A percentile compares a stretch with the other conserved stretches of the same genome.
These are phyloP conservation scores for Hebeloma cylindrosporum DNA, from an alignment of 768 basidiomycete genomes.

Conservation along the genomic window DNA sequence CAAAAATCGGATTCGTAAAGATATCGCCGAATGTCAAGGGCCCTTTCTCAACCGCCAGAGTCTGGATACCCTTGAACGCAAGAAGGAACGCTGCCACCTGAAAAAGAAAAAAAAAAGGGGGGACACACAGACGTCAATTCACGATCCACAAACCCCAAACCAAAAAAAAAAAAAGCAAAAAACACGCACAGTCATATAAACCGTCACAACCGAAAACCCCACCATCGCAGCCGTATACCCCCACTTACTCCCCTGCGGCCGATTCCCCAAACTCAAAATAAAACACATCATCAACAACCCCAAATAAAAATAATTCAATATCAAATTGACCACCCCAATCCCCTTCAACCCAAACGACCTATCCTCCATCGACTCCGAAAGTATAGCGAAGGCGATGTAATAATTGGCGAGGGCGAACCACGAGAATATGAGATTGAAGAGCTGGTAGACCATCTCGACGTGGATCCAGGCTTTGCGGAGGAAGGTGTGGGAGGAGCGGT, in stretches of 20 bases:
- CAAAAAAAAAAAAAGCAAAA: conserved; percentile 2
- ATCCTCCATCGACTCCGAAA: conserved; percentile 75
- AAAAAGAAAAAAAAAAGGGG: not conserved
- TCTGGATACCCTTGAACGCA: conserved; percentile 76
- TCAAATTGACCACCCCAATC: conserved; percentile 71
- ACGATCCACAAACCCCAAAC: too few relatives aligned
- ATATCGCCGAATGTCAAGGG: conserved; percentile 56
- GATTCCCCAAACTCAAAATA: conserved; percentile 83
- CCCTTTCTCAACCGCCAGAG: conserved; percentile 48
- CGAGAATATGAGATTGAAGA: conserved; percentile 88
- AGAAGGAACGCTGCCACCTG: conserved; percentile 79
- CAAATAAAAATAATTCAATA: conserved; percentile 86
- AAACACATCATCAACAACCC: conserved; percentile 87
- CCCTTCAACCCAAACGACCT: conserved; percentile 52
- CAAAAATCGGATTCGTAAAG: conserved; percentile 78
- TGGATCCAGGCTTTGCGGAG: conserved; percentile 92
- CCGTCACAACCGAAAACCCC: conserved; percentile 85
- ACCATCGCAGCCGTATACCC: conserved; percentile 83
- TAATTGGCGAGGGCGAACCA: conserved; percentile 93
- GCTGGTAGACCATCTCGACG: conserved; percentile 88
- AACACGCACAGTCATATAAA: conserved; percentile 88
- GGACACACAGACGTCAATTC: conserved; percentile 1
- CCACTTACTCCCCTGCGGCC: conserved; percentile 89
- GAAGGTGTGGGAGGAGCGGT: conserved; percentile 83
- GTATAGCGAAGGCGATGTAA: conserved; percentile 84